Conservation (phyloP, 1,284 basidiomycete species). For the Fomitopsis betulina region DNA sequence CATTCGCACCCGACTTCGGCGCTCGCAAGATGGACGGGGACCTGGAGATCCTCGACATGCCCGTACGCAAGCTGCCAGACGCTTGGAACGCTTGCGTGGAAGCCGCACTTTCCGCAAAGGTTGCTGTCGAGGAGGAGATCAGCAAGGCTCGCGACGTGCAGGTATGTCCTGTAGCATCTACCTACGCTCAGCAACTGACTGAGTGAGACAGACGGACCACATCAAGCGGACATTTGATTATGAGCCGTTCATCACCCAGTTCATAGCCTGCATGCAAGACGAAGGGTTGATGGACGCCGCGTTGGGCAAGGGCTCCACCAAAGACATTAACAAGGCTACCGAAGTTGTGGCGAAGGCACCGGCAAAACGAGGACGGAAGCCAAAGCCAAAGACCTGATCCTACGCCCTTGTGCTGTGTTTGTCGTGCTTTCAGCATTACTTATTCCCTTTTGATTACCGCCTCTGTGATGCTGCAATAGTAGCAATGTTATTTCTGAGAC, state of each 20-base stretch:
- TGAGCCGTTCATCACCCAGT: constrained; percentile 50
- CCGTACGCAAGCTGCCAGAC: constrained; percentile 28
- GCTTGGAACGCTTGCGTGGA: constrained; percentile 46
- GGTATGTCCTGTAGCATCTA: constrained; percentile 31
- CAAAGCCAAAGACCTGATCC: not conserved
- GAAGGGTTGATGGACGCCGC: constrained; percentile 44
- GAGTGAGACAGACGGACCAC: constrained; percentile 42
- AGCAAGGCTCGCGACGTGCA: constrained; percentile 37
- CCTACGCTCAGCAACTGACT: not conserved
- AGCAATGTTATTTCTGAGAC: no score
- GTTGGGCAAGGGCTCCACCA: constrained; percentile 15
- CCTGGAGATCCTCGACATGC: constrained; percentile 41
- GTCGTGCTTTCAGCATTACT: no score
- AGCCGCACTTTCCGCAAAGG: constrained; percentile 36
- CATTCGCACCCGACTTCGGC: constrained; percentile 43
- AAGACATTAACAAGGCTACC: not conserved
- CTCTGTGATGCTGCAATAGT: no score
- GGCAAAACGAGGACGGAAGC: not conserved
- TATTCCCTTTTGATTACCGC: no score
- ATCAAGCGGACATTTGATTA: constrained; percentile 57
- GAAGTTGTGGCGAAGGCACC: not conserved
- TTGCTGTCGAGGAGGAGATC: constrained; percentile 48
- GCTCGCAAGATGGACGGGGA: constrained; percentile 38
- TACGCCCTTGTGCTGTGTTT: not conserved
- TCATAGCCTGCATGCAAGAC: constrained; percentile 37